Base-by-base conservation (phyloP, 176 grass and related monocot species). In the Carex parvula region DNA sequence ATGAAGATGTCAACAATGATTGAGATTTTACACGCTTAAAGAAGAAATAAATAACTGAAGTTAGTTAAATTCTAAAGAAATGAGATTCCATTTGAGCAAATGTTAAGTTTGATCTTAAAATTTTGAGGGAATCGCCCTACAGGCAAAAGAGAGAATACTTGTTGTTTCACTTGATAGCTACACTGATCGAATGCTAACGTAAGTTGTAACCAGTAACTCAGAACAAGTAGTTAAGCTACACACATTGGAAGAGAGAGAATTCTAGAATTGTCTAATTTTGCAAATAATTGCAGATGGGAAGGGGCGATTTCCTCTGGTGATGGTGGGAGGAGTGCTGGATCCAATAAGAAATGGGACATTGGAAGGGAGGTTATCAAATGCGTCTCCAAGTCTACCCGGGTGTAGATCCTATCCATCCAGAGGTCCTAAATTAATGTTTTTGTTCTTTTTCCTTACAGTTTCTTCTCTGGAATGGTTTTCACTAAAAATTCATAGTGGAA, bases 261-360 rank as follows among this genome's bases (percentile, higher is more conserved):
- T 83, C 41, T 52, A 29, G 55, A 66, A 69, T 66, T 60, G 42
- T 81, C 26, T 4, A 81, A 13, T n/a, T 81, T 81, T 81, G 79
- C 24, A 81, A 48, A 32, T 83, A 68, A 81, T 21, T 90, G 84
- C 93, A 99, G 96, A 99, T 92, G 96, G 90, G 44, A 95, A 89
- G 29, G 93, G 84, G 57, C 37, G 44, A 22, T 99, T 99, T 90
- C 91, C 96, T 54, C 89, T 99, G 83, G 96, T 99, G 83, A 94
- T 99, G 84, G 93, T 99, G 82, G 96, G 96, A 81, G 96, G 96
- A 42, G 96, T 99, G 50, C 91, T 99, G 0, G 93, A 99, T 91
- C 92, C 66, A 99, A 99, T 83, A 89, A 95, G 85, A 89, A 71
- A 59, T 99, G 96, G 96, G 87, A 95, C 83, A 95, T 95, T 53